Evolutionary conservation across 495 filamentous ascomycete genomes (phyloP), one percentile per base, ranked within the genome.

Genomic region (Xylaria scruposa): DNA sequence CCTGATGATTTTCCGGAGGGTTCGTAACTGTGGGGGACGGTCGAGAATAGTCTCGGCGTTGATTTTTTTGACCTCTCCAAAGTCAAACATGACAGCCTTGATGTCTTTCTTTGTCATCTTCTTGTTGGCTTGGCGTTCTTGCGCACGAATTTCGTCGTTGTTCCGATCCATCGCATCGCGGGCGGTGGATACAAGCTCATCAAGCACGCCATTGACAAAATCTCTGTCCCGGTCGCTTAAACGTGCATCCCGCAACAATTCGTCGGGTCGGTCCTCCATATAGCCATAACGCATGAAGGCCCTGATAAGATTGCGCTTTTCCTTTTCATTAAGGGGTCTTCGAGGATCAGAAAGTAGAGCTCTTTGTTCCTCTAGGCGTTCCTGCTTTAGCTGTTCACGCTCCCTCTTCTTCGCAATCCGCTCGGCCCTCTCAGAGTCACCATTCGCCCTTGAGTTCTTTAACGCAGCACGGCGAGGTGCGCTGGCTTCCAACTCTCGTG

Each of bases 11-110:
- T 93, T 88, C 59, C 91, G 91, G 42, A 99, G 81, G 67, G 97
- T 89, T 58, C 89, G 91, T 86, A 98, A 92, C 79, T 98, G 94
- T 19, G 88, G 88, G 0, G 95, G 94, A 7, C 96, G 91, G 68
- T 98, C 94, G 1, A 97, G 86, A 69, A 97, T 92, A 0, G 95
- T 98, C 80, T 95, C 94, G 1, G 96, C 97, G 79, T 99, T 99
- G 73, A 97, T 87, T 61, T 95, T 92, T 77, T 96, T 95, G 29
- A 97, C 93, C 46, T 94, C 94, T 42, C 92, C 90, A 78, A 93
- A 96, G 74, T 97, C 93, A 73, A 99, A 97, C 53, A 98, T 84
- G 21, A 98, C 93, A 1, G 97, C 95, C 76, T 98, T 98, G 80
- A 92, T 94, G 77, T 98, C 95, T 78, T 98, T 99, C 83, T 98